phyloP scores from a whole-genome alignment of 2,329 filamentous ascomycete species.

The Lachnellula arida region DNA sequence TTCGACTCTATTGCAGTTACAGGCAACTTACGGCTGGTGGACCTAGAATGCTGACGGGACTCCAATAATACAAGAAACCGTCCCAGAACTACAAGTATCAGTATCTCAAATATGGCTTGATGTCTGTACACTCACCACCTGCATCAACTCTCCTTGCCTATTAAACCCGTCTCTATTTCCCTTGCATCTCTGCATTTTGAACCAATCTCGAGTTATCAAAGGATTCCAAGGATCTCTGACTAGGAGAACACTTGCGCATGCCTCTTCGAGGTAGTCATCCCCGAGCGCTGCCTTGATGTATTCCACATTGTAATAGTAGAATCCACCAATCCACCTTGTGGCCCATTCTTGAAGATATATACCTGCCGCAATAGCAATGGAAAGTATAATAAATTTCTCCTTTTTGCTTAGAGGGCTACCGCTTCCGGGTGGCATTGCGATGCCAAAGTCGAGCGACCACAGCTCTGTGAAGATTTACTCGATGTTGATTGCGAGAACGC shows the following conservation, averaged over 20 bases:
- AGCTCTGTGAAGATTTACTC: too few relatives aligned
- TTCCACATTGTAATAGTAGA: not conserved
- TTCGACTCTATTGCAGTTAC: not conserved
- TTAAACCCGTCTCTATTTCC: slow-evolving; percentile 6
- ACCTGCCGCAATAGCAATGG: not conserved
- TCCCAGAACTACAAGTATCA: slow-evolving; percentile 1
- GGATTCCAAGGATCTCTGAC: slow-evolving; percentile 4
- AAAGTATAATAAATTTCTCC: not conserved
- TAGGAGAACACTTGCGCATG: not conserved
- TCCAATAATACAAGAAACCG: not conserved
- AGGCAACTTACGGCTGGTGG: not conserved
- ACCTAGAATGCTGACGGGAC: not conserved
- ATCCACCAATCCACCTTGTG: not conserved
- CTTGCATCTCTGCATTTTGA: slow-evolving; percentile 2
- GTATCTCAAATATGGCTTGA: not conserved
- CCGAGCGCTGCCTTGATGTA: slow-evolving; percentile 1
- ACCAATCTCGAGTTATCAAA: slow-evolving; percentile 1
- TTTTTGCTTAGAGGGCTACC: not conserved
- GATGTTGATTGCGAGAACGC: too few relatives aligned
- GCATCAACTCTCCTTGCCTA: slow-evolving; percentile 3
- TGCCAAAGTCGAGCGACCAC: not conserved
- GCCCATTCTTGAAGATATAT: not conserved
- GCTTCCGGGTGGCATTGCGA: not conserved
- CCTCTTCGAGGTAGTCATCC: not conserved
- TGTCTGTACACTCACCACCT: not conserved